Conservation (phyloP, 305 asterid species). For the Ajuga reptans region DNA sequence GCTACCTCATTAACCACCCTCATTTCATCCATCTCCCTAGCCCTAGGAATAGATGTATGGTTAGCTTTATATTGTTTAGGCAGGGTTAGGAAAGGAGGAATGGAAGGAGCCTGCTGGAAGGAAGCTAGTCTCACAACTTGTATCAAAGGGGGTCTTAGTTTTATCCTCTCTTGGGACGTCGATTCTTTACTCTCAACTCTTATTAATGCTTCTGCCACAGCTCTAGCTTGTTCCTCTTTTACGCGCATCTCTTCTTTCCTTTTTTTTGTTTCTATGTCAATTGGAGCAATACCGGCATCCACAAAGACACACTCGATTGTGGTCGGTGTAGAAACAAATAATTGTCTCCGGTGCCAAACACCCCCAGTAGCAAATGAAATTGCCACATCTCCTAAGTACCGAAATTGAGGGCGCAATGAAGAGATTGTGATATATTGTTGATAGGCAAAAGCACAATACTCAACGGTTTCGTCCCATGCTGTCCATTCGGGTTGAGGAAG, state of each 20-base stretch:
- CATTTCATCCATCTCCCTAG: constrained; percentile 62
- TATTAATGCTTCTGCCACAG: constrained; percentile 68
- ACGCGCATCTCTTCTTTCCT: constrained; percentile 73
- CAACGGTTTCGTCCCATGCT: constrained; percentile 97
- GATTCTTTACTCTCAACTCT: constrained; percentile 62
- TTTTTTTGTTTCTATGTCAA: constrained; percentile 72
- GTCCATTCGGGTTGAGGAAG: constrained; percentile 99
- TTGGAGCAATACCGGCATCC: constrained; percentile 80
- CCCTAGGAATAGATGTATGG: constrained; percentile 45
- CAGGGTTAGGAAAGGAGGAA: constrained; percentile 74
- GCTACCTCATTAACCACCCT: constrained; percentile 68
- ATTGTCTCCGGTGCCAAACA: constrained; percentile 92
- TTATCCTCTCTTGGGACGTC: constrained; percentile 52
- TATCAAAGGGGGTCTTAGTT: constrained; percentile 78
- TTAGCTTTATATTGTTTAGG: constrained; percentile 71
- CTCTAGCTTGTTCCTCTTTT: constrained; percentile 63
- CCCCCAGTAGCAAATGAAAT: constrained; percentile 88
- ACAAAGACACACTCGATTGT: constrained; percentile 93
- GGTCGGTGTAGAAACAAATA: constrained; percentile 92
- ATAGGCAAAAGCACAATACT: constrained; percentile 92
- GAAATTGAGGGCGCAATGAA: constrained; percentile 90
- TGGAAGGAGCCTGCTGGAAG: constrained; percentile 83
- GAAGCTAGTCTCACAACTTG: constrained; percentile 94
- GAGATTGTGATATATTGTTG: constrained; percentile 75
- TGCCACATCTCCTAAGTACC: constrained; percentile 89